Base-by-base conservation (phyloP, 805 yeast species). In the Tetrapisispora fleetii region DNA sequence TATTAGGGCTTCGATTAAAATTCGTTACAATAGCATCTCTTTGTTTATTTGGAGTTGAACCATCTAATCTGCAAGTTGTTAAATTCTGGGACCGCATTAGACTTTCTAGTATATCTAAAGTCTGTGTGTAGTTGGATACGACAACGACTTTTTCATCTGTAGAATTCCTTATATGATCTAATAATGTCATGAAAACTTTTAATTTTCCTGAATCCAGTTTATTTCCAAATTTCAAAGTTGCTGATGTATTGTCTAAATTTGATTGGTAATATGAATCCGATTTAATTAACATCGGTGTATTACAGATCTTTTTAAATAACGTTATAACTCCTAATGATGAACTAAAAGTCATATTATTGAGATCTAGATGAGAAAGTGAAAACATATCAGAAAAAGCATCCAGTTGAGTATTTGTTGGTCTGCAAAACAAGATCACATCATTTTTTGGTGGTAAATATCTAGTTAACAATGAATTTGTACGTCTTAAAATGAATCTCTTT, bases 121-220 rank as follows among this genome's bases (percentile, higher is more conserved):
- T 88, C 57, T 85, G 83, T 0, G 97, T 91, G 53, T 81, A 90
- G 53, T 91, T 88, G 0, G 96, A 89, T 1, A 90, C 85, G 24
- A 91, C 65, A 1, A 91, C 96, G 2, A 83, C 79, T 60, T 90
- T 91, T 58, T 91, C 97, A 22, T 55, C 49, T 0, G 74, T 64
- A 3, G 58, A 54, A 2, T 57, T 50, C 27, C 63, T 62, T 2
- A 87, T 72, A 40, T 76, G 75, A 1, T 69, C 62, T 4, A 93
- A 54, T 10, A 90, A 61, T 2, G 77, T 73, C 33, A 79, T 71
- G 7, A 91, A 65, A 0, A 83, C 70, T 40, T 69, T 68, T 24
- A 89, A 67, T 60, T 91, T 91, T 2, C 96, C 95, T 51, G 76
- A 62, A 39, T 66, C 68, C 14, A 58, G 47, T 30, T 65, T 64